phyloP scores from a whole-genome alignment of 768 basidiomycete genomes.

The Serendipita sp. region DNA sequence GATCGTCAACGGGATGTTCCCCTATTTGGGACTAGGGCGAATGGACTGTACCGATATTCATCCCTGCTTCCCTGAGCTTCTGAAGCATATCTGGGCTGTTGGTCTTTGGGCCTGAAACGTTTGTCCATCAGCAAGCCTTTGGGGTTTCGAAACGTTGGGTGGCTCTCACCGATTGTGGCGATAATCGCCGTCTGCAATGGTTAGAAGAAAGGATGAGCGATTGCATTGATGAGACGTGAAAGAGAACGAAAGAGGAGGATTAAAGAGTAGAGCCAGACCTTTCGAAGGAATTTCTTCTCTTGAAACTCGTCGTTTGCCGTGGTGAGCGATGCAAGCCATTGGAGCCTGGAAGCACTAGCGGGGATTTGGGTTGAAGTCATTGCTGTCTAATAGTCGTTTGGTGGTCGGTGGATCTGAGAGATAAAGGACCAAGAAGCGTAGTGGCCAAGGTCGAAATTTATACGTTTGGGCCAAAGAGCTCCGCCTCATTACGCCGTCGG shows the following conservation, averaged over 20 bases:
- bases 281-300: conserved; percentile 74
- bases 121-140: neutral
- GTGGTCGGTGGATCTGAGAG: neutral
- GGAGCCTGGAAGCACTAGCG: conserved; percentile 39
- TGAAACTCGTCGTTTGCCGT: conserved; percentile 57
- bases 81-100: conserved; percentile 80
- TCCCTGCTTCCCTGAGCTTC: conserved; percentile 75
- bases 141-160: conserved; percentile 14
- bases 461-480: neutral
- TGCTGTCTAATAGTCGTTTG: neutral
- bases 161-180: conserved; percentile 72
- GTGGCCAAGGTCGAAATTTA: neutral
- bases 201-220: neutral
- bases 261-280: conserved; percentile 35
- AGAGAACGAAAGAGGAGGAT: conserved; percentile 4
- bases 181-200: conserved; percentile 80
- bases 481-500: conserved; percentile 1
- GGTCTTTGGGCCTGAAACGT: conserved; percentile 66
- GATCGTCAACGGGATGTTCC: neutral
- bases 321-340: conserved; percentile 78
- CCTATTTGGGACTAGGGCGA: neutral
- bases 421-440: neutral
- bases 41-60: conserved; percentile 76
- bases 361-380: neutral
- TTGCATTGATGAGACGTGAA: neutral